Base-by-base conservation (phyloP, 2,329 filamentous ascomycete species). In the Hypoxylon sp. region DNA sequence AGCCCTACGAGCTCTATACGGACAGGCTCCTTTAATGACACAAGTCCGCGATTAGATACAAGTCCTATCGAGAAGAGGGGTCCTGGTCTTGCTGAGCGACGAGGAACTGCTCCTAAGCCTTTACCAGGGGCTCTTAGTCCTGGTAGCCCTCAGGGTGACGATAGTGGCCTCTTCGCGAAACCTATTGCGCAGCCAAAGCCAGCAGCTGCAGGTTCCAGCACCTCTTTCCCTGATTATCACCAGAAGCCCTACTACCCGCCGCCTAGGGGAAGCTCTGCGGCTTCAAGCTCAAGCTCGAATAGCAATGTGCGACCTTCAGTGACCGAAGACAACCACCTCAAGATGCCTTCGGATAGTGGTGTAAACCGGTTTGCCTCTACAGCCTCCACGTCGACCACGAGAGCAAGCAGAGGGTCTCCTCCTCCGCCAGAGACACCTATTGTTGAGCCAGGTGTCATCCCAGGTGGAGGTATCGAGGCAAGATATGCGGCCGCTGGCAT, bases 401-500 rank as follows among this genome's bases (percentile, higher is more conserved):
- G 92, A 70, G 96, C 96, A 19, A 94, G 92, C 75, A 88, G 96
- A 72, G 96, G 96, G 45, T 98, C 95, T 27, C 96, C 96, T 4
- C 95, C 96, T 3, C 96, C 96, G 1, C 96, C 96, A 7, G 95
- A 98, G 78, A 98, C 96, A 0, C 93, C 96, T 30, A 86, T 95
- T 66, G 86, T 91, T 29, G 91, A 91, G 41, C 92, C 91, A 1
- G 89, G 88, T 16, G 84, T 83, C 56, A 84, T 89, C n/a, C 88
- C 90, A 1, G 88, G 89, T 57, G 93, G 91, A 41, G 93, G 92
- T 60, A 97, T 97, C 72, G 94, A 97, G 77, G 92, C 93, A 53
- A 88, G 94, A 59, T 97, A 96, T 84, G 94, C 94, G 2, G 93
- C 94, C 2, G 91, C 94, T 27, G 94, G 94, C 34, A 97, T 97